Percentiles rank a stretch among this genome's conserved stretches.
These are phyloP conservation scores for Tetracladium maxilliforme DNA, from an alignment of 2,329 filamentous ascomycete genomes.

Conservation along the genomic window DNA sequence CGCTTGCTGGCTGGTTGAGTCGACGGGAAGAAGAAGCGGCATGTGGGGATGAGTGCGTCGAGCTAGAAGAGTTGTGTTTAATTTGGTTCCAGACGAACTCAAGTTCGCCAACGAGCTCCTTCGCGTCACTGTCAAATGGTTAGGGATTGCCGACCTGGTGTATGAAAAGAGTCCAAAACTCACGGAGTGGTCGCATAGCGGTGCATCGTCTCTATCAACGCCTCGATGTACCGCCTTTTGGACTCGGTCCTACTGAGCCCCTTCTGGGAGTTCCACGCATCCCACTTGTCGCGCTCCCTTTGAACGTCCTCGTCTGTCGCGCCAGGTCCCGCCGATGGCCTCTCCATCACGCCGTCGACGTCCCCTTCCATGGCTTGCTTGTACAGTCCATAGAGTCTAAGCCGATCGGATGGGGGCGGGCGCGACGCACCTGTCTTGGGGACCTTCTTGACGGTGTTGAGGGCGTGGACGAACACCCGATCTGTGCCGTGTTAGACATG, in stretches of 20 bases:
- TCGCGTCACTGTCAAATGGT: conserved; percentile 44
- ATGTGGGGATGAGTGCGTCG: conserved; percentile 41
- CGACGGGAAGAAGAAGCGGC: conserved; percentile 24
- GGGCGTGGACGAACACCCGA: conserved; percentile 95
- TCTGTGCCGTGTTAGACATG: conserved; percentile 35
- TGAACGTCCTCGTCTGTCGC: conserved; percentile 31
- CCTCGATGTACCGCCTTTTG: conserved; percentile 86
- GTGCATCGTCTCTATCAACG: conserved; percentile 93
- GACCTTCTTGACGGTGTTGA: conserved; percentile 97
- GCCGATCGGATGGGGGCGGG: conserved; percentile 69
- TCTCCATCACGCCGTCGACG: conserved; percentile 84
- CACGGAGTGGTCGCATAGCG: conserved; percentile 73
- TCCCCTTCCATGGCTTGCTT: conserved; percentile 99
- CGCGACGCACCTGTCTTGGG: conserved; percentile 82
- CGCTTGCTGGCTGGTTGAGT: conserved; percentile 29
- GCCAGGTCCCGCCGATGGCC: conserved; percentile 34
- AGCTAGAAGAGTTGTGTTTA: conserved; percentile 64
- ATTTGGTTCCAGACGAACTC: conserved; percentile 99
- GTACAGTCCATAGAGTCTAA: conserved; percentile 93
- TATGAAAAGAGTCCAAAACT: conserved; percentile 14
- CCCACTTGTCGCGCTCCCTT: conserved; percentile 59
- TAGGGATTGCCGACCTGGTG: conserved; percentile 2
- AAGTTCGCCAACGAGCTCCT: conserved; percentile 82
- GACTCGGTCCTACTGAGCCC: conserved; percentile 79
- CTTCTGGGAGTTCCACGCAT: conserved; percentile 86